Percentiles rank a stretch among this genome's conserved stretches.
Evolutionary conservation across 129 eudicot genomes (phyloP).

Genomic region (Erigeron canadensis): DNA sequence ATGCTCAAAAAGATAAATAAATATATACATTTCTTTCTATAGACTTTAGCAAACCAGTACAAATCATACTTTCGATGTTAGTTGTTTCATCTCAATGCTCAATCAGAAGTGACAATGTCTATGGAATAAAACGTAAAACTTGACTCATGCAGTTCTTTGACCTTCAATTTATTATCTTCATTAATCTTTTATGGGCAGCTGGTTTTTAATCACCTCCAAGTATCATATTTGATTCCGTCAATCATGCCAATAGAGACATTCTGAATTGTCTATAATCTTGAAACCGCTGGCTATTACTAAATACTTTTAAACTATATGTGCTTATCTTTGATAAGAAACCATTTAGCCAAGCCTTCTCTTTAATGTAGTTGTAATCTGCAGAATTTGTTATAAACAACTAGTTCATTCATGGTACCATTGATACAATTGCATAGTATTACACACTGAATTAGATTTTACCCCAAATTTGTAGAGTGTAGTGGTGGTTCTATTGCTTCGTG

Average conservation of each 20-base stretch:
- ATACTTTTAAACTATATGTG: conserved; percentile 17
- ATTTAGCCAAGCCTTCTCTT: conserved; percentile 21
- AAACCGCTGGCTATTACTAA: conserved; percentile 17
- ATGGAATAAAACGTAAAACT: conserved; percentile 22
- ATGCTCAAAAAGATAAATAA: conserved; percentile 14
- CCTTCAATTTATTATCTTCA: conserved; percentile 32
- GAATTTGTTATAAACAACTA: not conserved
- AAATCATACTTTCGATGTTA: conserved; percentile 13
- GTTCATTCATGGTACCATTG: conserved; percentile 11
- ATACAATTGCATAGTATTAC: conserved; percentile 12
- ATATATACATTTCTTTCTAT: conserved; percentile 30
- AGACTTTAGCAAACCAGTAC: conserved; percentile 28
- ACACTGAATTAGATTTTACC: conserved; percentile 37
- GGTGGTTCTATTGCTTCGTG: conserved; percentile 35
- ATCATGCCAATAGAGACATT: conserved; percentile 17
- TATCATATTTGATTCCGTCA: conserved; percentile 27
- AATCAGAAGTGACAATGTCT: conserved; percentile 27
- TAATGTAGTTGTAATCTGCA: conserved; percentile 53
- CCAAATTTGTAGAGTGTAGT: conserved; percentile 42
- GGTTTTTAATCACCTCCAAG: conserved; percentile 30
- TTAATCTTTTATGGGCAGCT: conserved; percentile 29
- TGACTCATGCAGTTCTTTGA: conserved; percentile 29
- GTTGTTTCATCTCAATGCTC: conserved; percentile 28
- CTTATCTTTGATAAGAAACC: conserved; percentile 26
- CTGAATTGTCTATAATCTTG: conserved; percentile 31